Base-by-base conservation (phyloP, 208 protist genomes). In the Crithidia sp. region DNA sequence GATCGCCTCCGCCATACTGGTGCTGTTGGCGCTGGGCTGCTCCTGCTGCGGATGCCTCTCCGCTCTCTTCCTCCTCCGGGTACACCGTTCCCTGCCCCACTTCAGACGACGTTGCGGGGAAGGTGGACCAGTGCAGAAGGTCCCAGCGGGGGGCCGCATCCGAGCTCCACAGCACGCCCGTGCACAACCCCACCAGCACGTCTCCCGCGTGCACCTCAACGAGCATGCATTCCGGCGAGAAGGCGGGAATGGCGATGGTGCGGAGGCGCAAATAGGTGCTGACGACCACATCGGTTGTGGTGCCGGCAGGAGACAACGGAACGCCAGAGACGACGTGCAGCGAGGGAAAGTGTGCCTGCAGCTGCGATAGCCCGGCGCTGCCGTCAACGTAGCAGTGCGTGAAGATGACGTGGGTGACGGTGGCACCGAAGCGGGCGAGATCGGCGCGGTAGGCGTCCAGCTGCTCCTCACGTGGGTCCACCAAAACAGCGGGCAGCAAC, bases 311-410 rank as follows among this genome's bases (percentile, higher is more conserved):
- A 0, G 45, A 13, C 44, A 77, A 59, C 2, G 71, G 75, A 4
- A 79, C 41, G 16, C 85, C 83, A 45, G 73, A 83, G 19, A 79
- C 44, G 4, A 92, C 63, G 10, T 55, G 49, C 7, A 59, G 68
- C 2, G 8, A 28, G 14, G 85, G 82, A 61, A 85, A 72, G 36
- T 10, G 39, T 6, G 16, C n/a, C 5, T 66, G 12, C 28, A 96
- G 76, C 44, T 73, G 64, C 5, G 44, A n/a, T 13, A 89, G 75
- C 13, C 87, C 86, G 17, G 86, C 58, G 9, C 72, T 76, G 47
- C 88, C 70, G 64, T 95, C 91, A 2, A 92, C 82, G 68, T 85
- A 92, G 77, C 80, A 89, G 69, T 93, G 88, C 17, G 91, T 94
- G 40, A 94, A 77, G 49, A 93, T 62, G 47, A 94, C 64, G 36